These are phyloP conservation scores for Trametes pubescens DNA, from an alignment of 1,284 basidiomycete species.

Conservation along the genomic window DNA sequence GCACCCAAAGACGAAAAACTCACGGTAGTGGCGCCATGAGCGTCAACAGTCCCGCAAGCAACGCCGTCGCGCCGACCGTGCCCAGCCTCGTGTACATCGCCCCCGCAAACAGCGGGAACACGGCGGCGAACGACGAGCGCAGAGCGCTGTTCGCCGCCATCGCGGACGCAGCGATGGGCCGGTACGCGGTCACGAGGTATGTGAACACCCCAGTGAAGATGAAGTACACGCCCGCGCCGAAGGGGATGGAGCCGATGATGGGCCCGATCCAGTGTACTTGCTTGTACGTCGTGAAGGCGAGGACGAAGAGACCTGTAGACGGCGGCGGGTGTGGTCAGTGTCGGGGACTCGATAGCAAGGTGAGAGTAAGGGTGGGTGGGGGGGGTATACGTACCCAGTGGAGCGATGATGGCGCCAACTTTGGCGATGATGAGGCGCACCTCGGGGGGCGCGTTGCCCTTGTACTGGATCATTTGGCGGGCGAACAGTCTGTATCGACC, in stretches of 20 bases:
- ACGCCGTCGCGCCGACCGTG: constrained; percentile 77
- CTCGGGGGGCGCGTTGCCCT: constrained; percentile 73
- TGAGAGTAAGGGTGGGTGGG: neutral
- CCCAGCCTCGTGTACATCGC: constrained; percentile 68
- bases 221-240: constrained; percentile 66
- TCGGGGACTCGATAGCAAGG: constrained; percentile 25
- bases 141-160: constrained; percentile 79
- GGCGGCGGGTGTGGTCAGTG: neutral
- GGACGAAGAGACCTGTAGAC: constrained; percentile 65
- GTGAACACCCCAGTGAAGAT: constrained; percentile 77
- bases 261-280: constrained; percentile 78
- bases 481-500: constrained; percentile 41
- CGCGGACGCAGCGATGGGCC: constrained; percentile 80
- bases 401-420: constrained; percentile 72
- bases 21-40: constrained; percentile 78
- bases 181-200: constrained; percentile 75
- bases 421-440: constrained; percentile 71
- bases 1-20: constrained; percentile 40
- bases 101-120: constrained; percentile 74
- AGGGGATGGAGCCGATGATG: constrained; percentile 69
- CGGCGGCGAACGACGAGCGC: constrained; percentile 72
- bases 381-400: constrained; percentile 46
- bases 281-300: constrained; percentile 77
- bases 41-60: constrained; percentile 77
- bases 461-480: constrained; percentile 42